Percentiles rank a stretch among this genome's conserved stretches.
These are phyloP conservation scores for Cucumis hystrix DNA, from an alignment of 306 rosid genomes.

Conservation along the genomic window DNA sequence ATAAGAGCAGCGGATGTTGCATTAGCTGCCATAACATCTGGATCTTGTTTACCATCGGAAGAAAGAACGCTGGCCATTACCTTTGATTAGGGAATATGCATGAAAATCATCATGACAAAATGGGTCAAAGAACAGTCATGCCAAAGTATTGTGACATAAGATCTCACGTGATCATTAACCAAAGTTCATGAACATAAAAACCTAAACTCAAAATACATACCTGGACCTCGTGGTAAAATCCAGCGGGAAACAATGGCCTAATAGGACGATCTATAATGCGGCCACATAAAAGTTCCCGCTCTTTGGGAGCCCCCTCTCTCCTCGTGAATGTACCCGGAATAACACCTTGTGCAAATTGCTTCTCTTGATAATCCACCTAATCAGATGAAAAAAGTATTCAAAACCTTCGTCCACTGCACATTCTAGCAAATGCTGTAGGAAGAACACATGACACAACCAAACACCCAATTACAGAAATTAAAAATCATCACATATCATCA, in stretches of 20 bases:
- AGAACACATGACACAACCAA: neutral
- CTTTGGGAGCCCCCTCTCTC: constrained; percentile 94
- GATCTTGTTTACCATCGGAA: constrained; percentile 83
- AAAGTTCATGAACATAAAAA: neutral
- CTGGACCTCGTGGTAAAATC: constrained; percentile 97
- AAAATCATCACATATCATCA: neutral
- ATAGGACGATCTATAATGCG: constrained; percentile 84
- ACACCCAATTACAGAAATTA: neutral
- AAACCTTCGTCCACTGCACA: neutral
- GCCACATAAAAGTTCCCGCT: constrained; percentile 85
- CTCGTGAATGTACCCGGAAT: constrained; percentile 74
- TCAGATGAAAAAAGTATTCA: constrained; percentile 8
- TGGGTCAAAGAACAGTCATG: neutral
- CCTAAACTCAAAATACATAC: constrained; percentile 22
- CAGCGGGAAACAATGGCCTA: constrained; percentile 78
- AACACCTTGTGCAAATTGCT: constrained; percentile 78
- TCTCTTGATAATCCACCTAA: constrained; percentile 95
- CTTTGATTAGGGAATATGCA: constrained; percentile 22
- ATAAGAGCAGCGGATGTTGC: constrained; percentile 91
- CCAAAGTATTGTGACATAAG: neutral
- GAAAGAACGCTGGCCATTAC: constrained; percentile 86
- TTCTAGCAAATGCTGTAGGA: neutral
- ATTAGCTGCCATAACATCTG: constrained; percentile 87
- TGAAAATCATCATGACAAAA: neutral
- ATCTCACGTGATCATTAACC: neutral